These are phyloP conservation scores for Boletus subparvulus DNA, from an alignment of 768 basidiomycete species.

Conservation along the genomic window DNA sequence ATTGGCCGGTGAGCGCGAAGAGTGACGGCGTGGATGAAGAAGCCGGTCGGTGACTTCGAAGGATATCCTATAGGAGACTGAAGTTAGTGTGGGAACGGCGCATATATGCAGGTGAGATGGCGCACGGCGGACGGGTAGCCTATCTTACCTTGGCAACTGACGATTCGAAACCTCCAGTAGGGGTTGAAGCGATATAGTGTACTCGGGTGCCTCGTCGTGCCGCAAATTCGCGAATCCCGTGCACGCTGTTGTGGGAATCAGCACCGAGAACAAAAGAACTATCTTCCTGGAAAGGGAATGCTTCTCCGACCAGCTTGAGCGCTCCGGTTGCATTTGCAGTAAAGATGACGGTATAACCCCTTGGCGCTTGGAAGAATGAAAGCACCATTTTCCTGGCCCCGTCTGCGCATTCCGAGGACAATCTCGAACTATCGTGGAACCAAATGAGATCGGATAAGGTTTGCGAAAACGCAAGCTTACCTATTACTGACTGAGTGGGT, in stretches of 20 bases:
- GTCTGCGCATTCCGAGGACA: conserved; percentile 63
- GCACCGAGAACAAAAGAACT: conserved; percentile 65
- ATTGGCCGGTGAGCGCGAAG: conserved; percentile 77
- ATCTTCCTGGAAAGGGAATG: conserved; percentile 65
- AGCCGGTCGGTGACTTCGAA: conserved; percentile 48
- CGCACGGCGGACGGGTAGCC: not conserved
- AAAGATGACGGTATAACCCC: conserved; percentile 79
- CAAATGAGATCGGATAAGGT: not conserved
- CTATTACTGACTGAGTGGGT: conserved; percentile 83
- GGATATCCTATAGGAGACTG: conserved; percentile 44
- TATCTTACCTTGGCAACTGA: conserved; percentile 56
- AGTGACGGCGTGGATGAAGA: conserved; percentile 47
- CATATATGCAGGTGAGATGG: conserved; percentile 15
- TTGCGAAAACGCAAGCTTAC: conserved; percentile 35
- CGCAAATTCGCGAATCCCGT: conserved; percentile 78
- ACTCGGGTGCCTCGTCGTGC: conserved; percentile 51
- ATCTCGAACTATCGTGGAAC: conserved; percentile 51
- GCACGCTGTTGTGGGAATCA: conserved; percentile 84
- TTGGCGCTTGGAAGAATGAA: conserved; percentile 72
- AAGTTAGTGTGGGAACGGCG: conserved; percentile 8
- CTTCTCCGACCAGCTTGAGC: conserved; percentile 79
- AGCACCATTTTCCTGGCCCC: conserved; percentile 74
- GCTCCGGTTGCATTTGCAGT: conserved; percentile 79
- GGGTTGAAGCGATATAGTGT: conserved; percentile 63
- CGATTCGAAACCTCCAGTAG: conserved; percentile 62